Evolutionary conservation across 352 stramenopile genomes (phyloP), one percentile per base, ranked within the genome.

Genomic region (Globisporangium acanthophoron): DNA sequence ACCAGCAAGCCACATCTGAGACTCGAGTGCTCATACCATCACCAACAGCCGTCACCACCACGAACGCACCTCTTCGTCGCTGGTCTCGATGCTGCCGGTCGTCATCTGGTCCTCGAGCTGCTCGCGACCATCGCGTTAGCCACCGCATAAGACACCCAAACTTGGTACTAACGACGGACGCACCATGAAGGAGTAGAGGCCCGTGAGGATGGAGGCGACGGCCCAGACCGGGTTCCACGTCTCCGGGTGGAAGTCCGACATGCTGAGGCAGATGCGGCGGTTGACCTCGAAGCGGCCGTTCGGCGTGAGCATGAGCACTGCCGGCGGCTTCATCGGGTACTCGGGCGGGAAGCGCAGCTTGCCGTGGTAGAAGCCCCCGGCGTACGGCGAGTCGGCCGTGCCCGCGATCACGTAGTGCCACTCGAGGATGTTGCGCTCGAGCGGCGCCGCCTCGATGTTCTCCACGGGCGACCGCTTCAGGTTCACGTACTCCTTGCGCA

Each of bases 211-310:
- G 27, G 92, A 97, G 47, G 76, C 83, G 29, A 98, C 89, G n/a
- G 78, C 87, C 94, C 94, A 98, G 66, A 97, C 91, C 33, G 95
- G 95, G 74, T 98, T 98, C 95, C 95, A 98, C 5, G 83, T 95
- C 73, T 98, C 92, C 5, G 91, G 91, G 65, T 98, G 93, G 65
- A 96, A 98, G 73, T 98, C 94, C 49, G 85, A 96, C 92, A 98
- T 98, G 56, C 74, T 94, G 18, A 98, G 64, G 68, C 95, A 98
- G 49, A 98, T 81, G 33, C 91, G 76, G 41, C 87, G 76, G 61
- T 97, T 97, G 9, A 91, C 77, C 62, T 96, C 85, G 67, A 98
- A 98, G 43, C 95, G 86, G 20, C 95, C 95, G 54, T 92, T 97
- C 24, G 90, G 90, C 37, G 95, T 98, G 53, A 96, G 67, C 93